phyloP scores from a whole-genome alignment of 2,329 filamentous ascomycete genomes.

The Fonsecaea nubica region DNA sequence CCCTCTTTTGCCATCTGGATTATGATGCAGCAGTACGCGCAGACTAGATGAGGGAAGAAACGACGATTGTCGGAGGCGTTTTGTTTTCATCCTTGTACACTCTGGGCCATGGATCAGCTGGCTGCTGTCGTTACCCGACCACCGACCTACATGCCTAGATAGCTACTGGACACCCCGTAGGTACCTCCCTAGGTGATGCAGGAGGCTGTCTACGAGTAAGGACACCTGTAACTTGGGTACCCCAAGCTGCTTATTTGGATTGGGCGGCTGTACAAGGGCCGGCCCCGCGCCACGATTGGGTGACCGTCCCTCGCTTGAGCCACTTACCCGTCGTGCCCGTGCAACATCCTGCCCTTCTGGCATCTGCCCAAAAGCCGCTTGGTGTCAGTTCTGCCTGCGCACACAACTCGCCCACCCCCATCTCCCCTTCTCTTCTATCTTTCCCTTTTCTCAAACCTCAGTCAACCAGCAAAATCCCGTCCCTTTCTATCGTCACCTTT shows the following conservation, averaged over 20 bases:
- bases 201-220: background rate
- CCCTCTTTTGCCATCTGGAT: background rate
- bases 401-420: slow-evolving; percentile 20
- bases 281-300: slow-evolving; percentile 14
- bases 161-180: background rate
- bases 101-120: background rate
- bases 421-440: slow-evolving; percentile 22
- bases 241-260: slow-evolving; percentile 7
- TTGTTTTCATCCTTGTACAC: background rate
- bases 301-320: slow-evolving; percentile 20
- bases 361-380: slow-evolving; percentile 5
- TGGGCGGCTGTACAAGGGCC: slow-evolving; percentile 6
- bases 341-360: background rate
- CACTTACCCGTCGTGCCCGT: slow-evolving; percentile 12
- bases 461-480: slow-evolving; percentile 19
- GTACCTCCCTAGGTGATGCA: background rate
- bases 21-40: background rate
- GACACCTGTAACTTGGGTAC: background rate
- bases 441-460: slow-evolving; percentile 17
- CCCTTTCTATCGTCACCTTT: slow-evolving; percentile 7
- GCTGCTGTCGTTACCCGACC: background rate
- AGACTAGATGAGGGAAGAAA: background rate
- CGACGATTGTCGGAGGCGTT: background rate
- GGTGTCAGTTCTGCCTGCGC: slow-evolving; percentile 33
- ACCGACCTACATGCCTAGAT: background rate